These are phyloP conservation scores for Astrocystis sublimbata DNA, from an alignment of 495 filamentous ascomycete species.

Conservation along the genomic window DNA sequence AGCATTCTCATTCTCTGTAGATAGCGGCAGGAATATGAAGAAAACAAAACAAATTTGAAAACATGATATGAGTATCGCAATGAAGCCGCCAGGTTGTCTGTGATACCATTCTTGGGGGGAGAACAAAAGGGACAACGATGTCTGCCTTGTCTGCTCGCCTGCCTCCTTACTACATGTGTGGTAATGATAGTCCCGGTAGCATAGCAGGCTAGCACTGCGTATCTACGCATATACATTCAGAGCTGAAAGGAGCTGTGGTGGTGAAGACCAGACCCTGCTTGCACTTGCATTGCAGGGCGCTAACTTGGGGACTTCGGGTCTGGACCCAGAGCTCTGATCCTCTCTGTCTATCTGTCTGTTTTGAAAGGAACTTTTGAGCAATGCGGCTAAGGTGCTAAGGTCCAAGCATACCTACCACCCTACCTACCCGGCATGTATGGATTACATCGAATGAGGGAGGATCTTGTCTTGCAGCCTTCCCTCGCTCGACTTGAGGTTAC, in stretches of 20 bases:
- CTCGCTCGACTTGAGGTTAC: neutral
- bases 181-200: too few species aligned
- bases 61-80: neutral
- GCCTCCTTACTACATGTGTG: too few species aligned
- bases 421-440: neutral
- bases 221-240: neutral
- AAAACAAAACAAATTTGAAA: too few species aligned
- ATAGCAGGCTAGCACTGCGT: too few species aligned
- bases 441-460: conserved; percentile 2
- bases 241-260: neutral
- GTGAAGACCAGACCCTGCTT: conserved; percentile 8
- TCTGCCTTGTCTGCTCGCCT: too few species aligned
- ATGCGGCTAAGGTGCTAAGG: too few species aligned
- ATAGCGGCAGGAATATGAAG: neutral
- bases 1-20: neutral
- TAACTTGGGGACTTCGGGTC: neutral
- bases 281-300: neutral
- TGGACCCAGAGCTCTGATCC: neutral
- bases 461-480: too few species aligned
- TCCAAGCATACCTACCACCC: neutral
- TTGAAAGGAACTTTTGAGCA: too few species aligned
- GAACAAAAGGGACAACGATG: too few species aligned
- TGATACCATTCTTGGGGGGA: neutral
- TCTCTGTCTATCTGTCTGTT: too few species aligned
- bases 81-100: neutral